Evolutionary conservation across 2,329 filamentous ascomycete genomes (phyloP).

Genomic region (Pestalotiopsis sp.): DNA sequence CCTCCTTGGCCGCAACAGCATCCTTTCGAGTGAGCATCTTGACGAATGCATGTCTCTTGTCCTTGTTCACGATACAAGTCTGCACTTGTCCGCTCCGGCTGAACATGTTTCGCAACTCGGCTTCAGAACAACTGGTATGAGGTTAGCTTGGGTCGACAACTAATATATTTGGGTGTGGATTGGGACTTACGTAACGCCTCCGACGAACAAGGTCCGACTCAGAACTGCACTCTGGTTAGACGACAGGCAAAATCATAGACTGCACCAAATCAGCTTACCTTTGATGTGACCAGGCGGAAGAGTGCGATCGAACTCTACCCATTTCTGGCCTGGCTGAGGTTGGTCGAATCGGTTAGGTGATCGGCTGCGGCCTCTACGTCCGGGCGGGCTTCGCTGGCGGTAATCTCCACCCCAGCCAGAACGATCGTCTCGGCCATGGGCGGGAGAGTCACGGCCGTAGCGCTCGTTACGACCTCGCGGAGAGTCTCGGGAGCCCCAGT

Average conservation of each 20-base stretch:
- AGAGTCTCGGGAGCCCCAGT: constrained; percentile 68
- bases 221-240: constrained; percentile 59
- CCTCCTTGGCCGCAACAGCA: constrained; percentile 80
- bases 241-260: neutral
- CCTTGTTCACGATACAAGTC: constrained; percentile 96
- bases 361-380: constrained; percentile 68
- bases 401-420: constrained; percentile 59
- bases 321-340: constrained; percentile 56
- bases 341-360: constrained; percentile 47
- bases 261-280: constrained; percentile 40
- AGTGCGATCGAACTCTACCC: constrained; percentile 76
- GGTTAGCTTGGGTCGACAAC: constrained; percentile 1
- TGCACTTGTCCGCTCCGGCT: constrained; percentile 83
- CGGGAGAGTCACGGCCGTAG: constrained; percentile 72
- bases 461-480: constrained; percentile 69
- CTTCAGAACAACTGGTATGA: constrained; percentile 67
- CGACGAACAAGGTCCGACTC: constrained; percentile 94
- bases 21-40: constrained; percentile 94
- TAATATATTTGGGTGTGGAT: neutral
- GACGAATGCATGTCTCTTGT: constrained; percentile 97
- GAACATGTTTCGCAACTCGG: constrained; percentile 82
- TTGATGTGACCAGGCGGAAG: constrained; percentile 82
- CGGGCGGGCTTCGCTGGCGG: constrained; percentile 83
- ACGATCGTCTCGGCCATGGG: constrained; percentile 61
- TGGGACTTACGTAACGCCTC: constrained; percentile 80